Percentiles rank a stretch among this genome's conserved stretches.
Conservation (phyloP, 495 filamentous ascomycete genomes). For the Penicillium malachiteum region DNA sequence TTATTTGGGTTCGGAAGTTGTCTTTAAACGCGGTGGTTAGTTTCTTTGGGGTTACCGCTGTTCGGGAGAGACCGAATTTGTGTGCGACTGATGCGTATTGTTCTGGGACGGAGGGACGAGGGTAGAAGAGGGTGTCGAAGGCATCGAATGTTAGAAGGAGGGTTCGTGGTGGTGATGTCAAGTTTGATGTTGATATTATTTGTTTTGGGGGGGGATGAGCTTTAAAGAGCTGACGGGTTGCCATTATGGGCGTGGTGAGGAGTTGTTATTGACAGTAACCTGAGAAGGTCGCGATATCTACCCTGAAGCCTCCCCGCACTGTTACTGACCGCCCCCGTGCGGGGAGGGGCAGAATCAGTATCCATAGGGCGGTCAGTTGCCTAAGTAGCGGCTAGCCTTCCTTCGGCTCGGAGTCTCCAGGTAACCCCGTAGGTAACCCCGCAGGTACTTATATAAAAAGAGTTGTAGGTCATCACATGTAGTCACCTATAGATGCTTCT, state of each 20-base stretch:
- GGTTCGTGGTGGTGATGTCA: slow-evolving; percentile 35
- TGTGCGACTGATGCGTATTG: slow-evolving; percentile 64
- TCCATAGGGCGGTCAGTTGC: too few relatives aligned
- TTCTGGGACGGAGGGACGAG: slow-evolving; percentile 54
- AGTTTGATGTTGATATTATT: neutral
- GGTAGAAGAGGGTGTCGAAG: slow-evolving; percentile 73
- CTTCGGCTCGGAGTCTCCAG: too few relatives aligned
- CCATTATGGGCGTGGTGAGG: slow-evolving; percentile 1
- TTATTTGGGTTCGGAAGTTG: slow-evolving; percentile 52
- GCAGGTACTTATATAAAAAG: too few relatives aligned
- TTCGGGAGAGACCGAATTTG: slow-evolving; percentile 50
- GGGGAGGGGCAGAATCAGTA: too few relatives aligned
- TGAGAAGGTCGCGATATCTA: too few relatives aligned
- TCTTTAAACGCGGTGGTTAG: slow-evolving; percentile 39
- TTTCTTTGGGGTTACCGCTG: slow-evolving; percentile 25
- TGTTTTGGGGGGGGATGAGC: neutral
- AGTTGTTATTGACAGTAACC: too few relatives aligned
- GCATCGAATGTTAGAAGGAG: slow-evolving; percentile 73
- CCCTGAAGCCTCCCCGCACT: too few relatives aligned
- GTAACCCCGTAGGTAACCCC: too few relatives aligned
- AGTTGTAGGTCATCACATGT: too few relatives aligned
- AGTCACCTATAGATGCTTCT: too few relatives aligned
- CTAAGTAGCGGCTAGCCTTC: too few relatives aligned
- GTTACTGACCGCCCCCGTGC: too few relatives aligned
- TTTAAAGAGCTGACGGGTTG: neutral